Evolutionary conservation across 2,329 filamentous ascomycete species (phyloP).

Genomic region (Paracoccidioides brasiliensis): DNA sequence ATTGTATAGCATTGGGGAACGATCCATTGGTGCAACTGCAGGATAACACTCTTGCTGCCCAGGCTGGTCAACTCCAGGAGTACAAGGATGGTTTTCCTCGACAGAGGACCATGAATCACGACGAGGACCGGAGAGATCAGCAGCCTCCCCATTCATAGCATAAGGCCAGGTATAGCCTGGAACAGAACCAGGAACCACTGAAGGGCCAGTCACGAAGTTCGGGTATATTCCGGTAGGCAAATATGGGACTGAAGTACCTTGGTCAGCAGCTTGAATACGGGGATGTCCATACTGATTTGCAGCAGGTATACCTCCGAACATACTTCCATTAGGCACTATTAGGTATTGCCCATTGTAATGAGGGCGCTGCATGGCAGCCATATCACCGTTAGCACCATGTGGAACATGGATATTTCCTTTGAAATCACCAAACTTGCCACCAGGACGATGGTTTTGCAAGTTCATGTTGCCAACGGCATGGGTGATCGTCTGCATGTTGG

Average conservation of each 20-base stretch:
- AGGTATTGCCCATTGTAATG: conserved; percentile 13
- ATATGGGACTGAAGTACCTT: conserved; percentile 24
- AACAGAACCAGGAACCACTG: conserved; percentile 21
- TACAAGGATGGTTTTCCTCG: conserved; percentile 41
- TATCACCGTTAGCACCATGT: conserved; percentile 17
- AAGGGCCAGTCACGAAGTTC: conserved; percentile 20
- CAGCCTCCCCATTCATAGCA: conserved; percentile 22
- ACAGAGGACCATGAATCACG: conserved; percentile 29
- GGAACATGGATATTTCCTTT: conserved; percentile 17
- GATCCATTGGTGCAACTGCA: conserved; percentile 47
- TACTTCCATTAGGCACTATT: conserved; percentile 22
- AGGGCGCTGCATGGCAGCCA: conserved; percentile 18
- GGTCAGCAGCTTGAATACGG: conserved; percentile 20
- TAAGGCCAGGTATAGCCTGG: conserved; percentile 27
- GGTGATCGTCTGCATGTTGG: conserved; percentile 12
- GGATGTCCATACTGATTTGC: conserved; percentile 19
- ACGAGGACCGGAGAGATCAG: conserved; percentile 25
- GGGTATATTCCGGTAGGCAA: conserved; percentile 25
- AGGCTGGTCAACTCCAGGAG: conserved; percentile 49
- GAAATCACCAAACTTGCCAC: conserved; percentile 16
- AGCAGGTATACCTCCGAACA: conserved; percentile 21
- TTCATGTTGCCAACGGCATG: conserved; percentile 18
- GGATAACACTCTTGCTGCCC: conserved; percentile 48
- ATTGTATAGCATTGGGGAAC: conserved; percentile 37
- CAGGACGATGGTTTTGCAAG: conserved; percentile 18